Percentiles rank a stretch among this genome's conserved stretches.
phyloP scores from a whole-genome alignment of 805 yeast species.

The Yarrowia phangngaensis region DNA sequence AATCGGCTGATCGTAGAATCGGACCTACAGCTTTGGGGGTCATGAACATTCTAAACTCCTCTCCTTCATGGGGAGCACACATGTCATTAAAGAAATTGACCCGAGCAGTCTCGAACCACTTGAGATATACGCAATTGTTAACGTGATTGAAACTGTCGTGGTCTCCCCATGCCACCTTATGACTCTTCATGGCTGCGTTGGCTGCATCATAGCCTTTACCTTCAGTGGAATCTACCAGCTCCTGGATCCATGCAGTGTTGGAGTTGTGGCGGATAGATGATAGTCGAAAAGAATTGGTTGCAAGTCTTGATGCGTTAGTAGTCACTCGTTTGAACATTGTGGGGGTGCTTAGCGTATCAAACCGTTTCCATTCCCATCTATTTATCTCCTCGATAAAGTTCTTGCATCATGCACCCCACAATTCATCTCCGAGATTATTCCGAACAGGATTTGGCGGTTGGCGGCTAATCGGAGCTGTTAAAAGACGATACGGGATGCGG shows the following conservation, averaged over 20 bases:
- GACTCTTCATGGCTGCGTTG: conserved; percentile 31
- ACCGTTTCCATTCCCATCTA: no score
- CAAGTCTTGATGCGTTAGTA: no score
- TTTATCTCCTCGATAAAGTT: no score
- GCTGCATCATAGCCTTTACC: conserved; percentile 32
- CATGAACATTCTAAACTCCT: conserved; percentile 31
- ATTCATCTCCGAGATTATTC: no score
- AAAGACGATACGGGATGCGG: no score
- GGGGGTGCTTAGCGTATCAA: no score
- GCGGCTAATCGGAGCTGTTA: no score
- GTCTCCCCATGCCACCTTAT: conserved; percentile 36
- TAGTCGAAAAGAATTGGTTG: no score
- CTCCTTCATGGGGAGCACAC: conserved; percentile 26
- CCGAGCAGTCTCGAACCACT: conserved; percentile 39
- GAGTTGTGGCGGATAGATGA: conserved; percentile 4
- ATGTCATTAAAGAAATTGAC: conserved; percentile 33
- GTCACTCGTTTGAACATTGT: no score
- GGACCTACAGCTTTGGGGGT: conserved; percentile 35
- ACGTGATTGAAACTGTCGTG: conserved; percentile 38
- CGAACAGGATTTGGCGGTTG: no score
- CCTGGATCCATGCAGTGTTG: conserved; percentile 31
- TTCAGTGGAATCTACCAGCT: conserved; percentile 31
- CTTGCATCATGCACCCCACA: no score
- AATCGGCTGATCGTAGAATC: conserved; percentile 36
- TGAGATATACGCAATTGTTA: conserved; percentile 38